These are phyloP conservation scores for Passiflora organensis DNA, from an alignment of 345 rosid species.

Conservation along the genomic window DNA sequence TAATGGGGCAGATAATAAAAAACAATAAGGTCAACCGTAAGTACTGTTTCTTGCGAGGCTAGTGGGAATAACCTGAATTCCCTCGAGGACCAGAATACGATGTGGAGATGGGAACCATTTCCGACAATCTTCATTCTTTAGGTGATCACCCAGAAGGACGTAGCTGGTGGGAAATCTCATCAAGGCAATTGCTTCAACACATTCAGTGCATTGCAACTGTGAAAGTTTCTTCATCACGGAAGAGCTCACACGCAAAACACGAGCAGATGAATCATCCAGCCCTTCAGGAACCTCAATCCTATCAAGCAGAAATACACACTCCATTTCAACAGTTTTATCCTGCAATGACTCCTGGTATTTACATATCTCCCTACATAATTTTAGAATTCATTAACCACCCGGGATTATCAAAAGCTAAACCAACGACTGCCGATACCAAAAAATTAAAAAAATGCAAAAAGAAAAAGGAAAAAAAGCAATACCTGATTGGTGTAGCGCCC, in stretches of 20 bases:
- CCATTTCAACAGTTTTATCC: constrained; percentile 35
- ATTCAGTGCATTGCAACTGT: constrained; percentile 69
- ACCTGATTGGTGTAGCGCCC: constrained; percentile 83
- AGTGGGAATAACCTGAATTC: constrained; percentile 56
- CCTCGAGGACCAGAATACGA: constrained; percentile 79
- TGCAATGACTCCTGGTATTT: constrained; percentile 37
- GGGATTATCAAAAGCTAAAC: not conserved
- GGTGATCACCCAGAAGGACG: constrained; percentile 28
- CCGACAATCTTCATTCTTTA: constrained; percentile 30
- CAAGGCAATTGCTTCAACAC: constrained; percentile 70
- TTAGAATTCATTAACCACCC: constrained; percentile 1
- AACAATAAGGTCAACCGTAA: not conserved
- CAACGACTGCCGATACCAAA: not conserved
- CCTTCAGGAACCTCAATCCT: constrained; percentile 47
- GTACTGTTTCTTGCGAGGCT: not conserved
- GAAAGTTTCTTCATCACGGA: constrained; percentile 78
- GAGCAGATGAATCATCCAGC: constrained; percentile 30
- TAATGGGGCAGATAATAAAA: not conserved
- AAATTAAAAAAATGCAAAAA: not conserved
- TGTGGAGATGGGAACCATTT: constrained; percentile 61
- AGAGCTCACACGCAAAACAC: constrained; percentile 46
- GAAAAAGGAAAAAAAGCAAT: not conserved
- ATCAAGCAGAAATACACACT: constrained; percentile 63
- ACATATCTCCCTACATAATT: constrained; percentile 57
- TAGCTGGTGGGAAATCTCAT: constrained; percentile 69